Conservation (phyloP, 129 eudicot species). For the Flaveria robusta region DNA sequence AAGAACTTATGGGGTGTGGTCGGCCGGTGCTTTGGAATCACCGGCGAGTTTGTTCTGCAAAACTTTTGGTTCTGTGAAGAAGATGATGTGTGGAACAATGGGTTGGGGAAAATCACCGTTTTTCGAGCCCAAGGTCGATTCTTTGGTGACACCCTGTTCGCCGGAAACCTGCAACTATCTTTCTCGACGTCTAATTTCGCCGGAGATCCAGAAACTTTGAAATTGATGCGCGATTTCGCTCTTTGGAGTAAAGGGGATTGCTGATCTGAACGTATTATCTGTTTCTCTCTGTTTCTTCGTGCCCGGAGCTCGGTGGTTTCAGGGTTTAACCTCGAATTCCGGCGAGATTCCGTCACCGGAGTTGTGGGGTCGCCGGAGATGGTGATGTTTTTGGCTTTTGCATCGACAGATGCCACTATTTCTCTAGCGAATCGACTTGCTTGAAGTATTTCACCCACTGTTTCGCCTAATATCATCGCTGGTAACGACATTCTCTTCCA, state of each 20-base stretch:
- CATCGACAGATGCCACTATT: slow-evolving; percentile 48
- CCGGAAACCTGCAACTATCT: slow-evolving; percentile 52
- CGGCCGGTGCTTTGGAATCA: slow-evolving; percentile 46
- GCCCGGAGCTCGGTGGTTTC: slow-evolving; percentile 60
- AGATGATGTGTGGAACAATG: slow-evolving; percentile 72
- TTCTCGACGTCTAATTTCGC: slow-evolving; percentile 44
- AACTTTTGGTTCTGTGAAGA: slow-evolving; percentile 43
- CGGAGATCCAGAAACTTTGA: slow-evolving; percentile 60
- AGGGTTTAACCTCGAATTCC: slow-evolving; percentile 42
- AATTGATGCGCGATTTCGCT: slow-evolving; percentile 73
- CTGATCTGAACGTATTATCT: slow-evolving; percentile 45
- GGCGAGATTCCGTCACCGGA: slow-evolving; percentile 48
- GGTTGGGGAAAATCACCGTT: slow-evolving; percentile 85
- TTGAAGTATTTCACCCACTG: slow-evolving; percentile 78
- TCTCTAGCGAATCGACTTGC: slow-evolving; percentile 71
- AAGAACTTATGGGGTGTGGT: slow-evolving; percentile 87
- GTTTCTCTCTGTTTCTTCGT: slow-evolving; percentile 73
- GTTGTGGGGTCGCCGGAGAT: slow-evolving; percentile 69
- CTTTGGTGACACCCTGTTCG: slow-evolving; percentile 85
- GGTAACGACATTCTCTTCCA: slow-evolving; percentile 94
- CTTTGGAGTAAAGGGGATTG: slow-evolving; percentile 56
- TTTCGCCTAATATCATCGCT: slow-evolving; percentile 87
- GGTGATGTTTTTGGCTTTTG: slow-evolving; percentile 24
- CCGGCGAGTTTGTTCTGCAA: slow-evolving; percentile 61
- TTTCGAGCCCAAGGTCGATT: slow-evolving; percentile 85